phyloP scores from a whole-genome alignment of 1,284 basidiomycete species.

The Puccinia brachypodii region DNA sequence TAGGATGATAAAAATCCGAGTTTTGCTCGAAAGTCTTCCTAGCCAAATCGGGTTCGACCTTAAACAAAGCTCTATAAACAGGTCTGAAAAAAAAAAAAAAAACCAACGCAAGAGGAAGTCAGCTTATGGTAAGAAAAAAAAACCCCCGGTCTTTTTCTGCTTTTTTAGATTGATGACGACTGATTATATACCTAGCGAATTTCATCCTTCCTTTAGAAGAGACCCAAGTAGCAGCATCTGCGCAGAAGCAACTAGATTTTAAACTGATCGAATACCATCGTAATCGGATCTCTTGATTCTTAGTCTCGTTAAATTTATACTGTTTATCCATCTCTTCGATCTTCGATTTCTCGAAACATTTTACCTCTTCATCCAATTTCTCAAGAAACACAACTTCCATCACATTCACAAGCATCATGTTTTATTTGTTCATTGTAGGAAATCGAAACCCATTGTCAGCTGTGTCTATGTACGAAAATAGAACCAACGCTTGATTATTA shows the following conservation, averaged over 20 bases:
- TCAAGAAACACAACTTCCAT: constrained; percentile 45
- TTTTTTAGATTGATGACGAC: not conserved
- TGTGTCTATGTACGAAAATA: not conserved
- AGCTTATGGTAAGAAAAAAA: not conserved
- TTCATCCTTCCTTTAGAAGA: constrained; percentile 66
- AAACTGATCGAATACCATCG: constrained; percentile 71
- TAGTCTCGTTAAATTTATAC: constrained; percentile 32
- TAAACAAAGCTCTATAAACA: constrained; percentile 38
- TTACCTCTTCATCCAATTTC: constrained; percentile 28
- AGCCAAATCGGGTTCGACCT: constrained; percentile 37
- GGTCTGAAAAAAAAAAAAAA: constrained; percentile 28
- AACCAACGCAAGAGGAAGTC: not conserved
- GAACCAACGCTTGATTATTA: no score
- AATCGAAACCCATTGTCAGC: not conserved
- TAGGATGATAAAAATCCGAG: constrained; percentile 45
- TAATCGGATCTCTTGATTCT: constrained; percentile 64
- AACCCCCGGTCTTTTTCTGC: not conserved
- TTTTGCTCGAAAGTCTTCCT: constrained; percentile 28
- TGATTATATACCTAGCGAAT: constrained; percentile 66
- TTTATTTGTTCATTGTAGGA: not conserved
- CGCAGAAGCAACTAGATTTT: constrained; percentile 61
- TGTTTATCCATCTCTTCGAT: constrained; percentile 23
- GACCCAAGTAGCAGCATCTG: constrained; percentile 51
- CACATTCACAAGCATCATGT: not conserved
- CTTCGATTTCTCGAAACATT: constrained; percentile 5